phyloP scores from a whole-genome alignment of 805 yeast species.

The Yamadazyma akitaensis region DNA sequence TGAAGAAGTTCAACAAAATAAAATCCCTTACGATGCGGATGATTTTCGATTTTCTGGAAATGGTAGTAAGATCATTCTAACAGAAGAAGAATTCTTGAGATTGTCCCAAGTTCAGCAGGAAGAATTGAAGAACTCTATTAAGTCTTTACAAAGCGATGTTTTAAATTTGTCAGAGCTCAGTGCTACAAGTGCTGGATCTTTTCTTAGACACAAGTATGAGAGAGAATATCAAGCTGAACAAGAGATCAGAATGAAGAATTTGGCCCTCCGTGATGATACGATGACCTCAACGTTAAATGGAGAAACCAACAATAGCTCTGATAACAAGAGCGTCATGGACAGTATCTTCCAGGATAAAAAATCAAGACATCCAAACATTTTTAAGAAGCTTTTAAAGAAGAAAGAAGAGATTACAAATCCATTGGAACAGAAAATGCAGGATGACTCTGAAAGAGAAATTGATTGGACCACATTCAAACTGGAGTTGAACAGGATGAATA shows the following conservation, averaged over 20 bases:
- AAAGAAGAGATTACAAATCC: slow-evolving; percentile 23
- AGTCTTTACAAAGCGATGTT: slow-evolving; percentile 44
- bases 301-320: slow-evolving; percentile 3
- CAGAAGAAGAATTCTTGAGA: slow-evolving; percentile 27
- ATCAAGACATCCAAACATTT: slow-evolving; percentile 42
- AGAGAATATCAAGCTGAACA: slow-evolving; percentile 21
- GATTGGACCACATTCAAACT: slow-evolving; percentile 43
- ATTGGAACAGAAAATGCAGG: slow-evolving; percentile 32
- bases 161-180: slow-evolving; percentile 64
- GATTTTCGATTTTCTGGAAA: slow-evolving; percentile 32
- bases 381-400: slow-evolving; percentile 39
- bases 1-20: slow-evolving; percentile 5
- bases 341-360: slow-evolving; percentile 43
- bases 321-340: slow-evolving; percentile 31
- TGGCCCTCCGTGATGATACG: slow-evolving; percentile 21
- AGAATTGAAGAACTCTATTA: slow-evolving; percentile 37
- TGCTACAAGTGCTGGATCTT: slow-evolving; percentile 88
- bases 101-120: slow-evolving; percentile 33
- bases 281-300: slow-evolving; percentile 14
- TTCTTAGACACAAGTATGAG: slow-evolving; percentile 67
- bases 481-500: slow-evolving; percentile 69
- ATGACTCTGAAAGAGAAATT: slow-evolving; percentile 22
- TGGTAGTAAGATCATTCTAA: slow-evolving; percentile 13
- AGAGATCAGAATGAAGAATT: slow-evolving; percentile 19
- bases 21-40: slow-evolving; percentile 36